Evolutionary conservation across 2,329 filamentous ascomycete genomes (phyloP).

Genomic region (Arachnomyces sp.): DNA sequence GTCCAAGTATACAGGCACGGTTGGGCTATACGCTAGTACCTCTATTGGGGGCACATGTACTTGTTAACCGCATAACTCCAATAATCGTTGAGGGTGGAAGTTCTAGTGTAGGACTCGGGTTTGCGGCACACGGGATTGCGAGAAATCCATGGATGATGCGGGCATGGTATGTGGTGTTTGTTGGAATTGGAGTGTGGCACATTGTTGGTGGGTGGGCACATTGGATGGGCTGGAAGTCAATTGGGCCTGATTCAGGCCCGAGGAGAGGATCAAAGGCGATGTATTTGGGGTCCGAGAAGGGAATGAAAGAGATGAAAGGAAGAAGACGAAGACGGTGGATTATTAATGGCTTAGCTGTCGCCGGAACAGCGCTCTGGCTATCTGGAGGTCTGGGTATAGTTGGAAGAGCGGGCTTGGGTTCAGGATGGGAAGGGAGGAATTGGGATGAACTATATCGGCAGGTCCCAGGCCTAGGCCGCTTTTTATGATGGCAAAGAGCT

Average conservation of each 20-base stretch:
- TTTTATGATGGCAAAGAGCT: conserved; percentile 30
- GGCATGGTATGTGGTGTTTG: conserved; percentile 60
- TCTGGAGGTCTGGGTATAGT: conserved; percentile 73
- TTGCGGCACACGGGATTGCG: conserved; percentile 77
- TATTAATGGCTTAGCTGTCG: conserved; percentile 58
- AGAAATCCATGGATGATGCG: conserved; percentile 61
- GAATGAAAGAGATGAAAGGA: conserved; percentile 42
- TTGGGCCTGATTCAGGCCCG: conserved; percentile 13
- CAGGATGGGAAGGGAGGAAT: conserved; percentile 71
- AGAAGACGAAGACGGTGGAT: conserved; percentile 62
- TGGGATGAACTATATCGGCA: conserved; percentile 68
- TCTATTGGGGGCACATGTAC: conserved; percentile 62
- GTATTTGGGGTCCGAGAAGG: conserved; percentile 38
- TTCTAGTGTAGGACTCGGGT: conserved; percentile 76
- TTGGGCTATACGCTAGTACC: conserved; percentile 65
- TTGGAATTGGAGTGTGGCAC: conserved; percentile 64
- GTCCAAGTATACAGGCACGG: conserved; percentile 59
- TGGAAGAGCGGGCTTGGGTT: conserved; percentile 59
- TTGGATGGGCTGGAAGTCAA: conserved; percentile 55
- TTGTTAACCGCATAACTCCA: conserved; percentile 69
- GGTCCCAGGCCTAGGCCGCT: conserved; percentile 51
- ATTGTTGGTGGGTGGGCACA: conserved; percentile 78
- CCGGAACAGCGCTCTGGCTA: conserved; percentile 64
- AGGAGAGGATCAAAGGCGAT: conserved; percentile 23
- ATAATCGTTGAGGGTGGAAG: conserved; percentile 72